Conservation (phyloP, 1,284 basidiomycete genomes). For the Cystobasidiaceae sp. region DNA sequence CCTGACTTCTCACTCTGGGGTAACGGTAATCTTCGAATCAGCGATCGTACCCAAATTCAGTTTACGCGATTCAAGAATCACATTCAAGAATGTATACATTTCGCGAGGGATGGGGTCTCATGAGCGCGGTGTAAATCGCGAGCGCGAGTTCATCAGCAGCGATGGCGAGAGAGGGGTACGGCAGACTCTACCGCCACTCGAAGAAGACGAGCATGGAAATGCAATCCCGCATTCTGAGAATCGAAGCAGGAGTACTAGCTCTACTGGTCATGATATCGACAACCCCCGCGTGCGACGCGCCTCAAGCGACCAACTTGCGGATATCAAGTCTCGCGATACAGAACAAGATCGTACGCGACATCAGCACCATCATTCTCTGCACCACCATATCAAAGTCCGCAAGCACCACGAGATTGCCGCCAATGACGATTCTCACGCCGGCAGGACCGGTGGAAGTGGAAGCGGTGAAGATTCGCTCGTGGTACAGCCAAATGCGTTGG, state of each 20-base stretch:
- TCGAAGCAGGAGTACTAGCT: no score
- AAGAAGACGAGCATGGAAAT: background rate
- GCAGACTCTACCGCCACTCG: slow-evolving; percentile 50
- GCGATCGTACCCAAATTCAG: slow-evolving; percentile 95
- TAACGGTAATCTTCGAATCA: slow-evolving; percentile 92
- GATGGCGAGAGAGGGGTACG: slow-evolving; percentile 16
- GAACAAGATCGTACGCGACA: slow-evolving; percentile 1
- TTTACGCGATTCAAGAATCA: slow-evolving; percentile 77
- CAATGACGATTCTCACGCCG: no score
- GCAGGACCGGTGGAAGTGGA: no score
- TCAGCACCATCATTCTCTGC: background rate
- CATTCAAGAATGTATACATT: slow-evolving; percentile 94
- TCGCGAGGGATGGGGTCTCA: slow-evolving; percentile 67
- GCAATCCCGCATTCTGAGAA: no score
- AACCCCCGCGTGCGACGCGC: slow-evolving; percentile 5
- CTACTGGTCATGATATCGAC: background rate
- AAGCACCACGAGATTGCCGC: no score
- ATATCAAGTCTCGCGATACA: slow-evolving; percentile 21
- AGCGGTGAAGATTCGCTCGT: no score
- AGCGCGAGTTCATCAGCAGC: no score
- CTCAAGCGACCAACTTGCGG: slow-evolving; percentile 19
- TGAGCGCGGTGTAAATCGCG: no score
- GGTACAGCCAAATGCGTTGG: no score
- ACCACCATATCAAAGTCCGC: background rate
- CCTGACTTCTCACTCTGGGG: slow-evolving; percentile 84